Conservation (phyloP, 2,329 filamentous ascomycete genomes). For the Exophiala xenobiotica region DNA sequence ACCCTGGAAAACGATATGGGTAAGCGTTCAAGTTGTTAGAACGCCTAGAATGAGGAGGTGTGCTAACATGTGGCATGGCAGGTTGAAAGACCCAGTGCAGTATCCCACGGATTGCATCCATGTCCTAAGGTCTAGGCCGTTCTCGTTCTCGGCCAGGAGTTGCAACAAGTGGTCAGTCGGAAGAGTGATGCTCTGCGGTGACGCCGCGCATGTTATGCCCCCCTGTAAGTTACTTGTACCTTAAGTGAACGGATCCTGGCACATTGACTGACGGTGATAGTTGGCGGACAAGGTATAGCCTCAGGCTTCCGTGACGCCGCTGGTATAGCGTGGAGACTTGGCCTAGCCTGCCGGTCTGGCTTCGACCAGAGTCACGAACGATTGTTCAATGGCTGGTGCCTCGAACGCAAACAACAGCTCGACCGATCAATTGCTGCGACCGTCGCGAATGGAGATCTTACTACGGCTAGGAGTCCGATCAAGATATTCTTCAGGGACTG, state of each 20-base stretch:
- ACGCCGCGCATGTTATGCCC: slow-evolving; percentile 55
- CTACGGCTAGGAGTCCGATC: slow-evolving; percentile 32
- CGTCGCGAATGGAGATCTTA: slow-evolving; percentile 36
- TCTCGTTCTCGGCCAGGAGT: slow-evolving; percentile 46
- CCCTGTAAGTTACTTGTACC: slow-evolving; percentile 38
- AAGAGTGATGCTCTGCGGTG: slow-evolving; percentile 47
- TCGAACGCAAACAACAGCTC: slow-evolving; percentile 40
- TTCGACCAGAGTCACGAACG: slow-evolving; percentile 22
- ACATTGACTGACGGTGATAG: slow-evolving; percentile 18
- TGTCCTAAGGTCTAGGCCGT: slow-evolving; percentile 48
- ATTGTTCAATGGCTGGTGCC: slow-evolving; percentile 36
- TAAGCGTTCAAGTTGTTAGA: slow-evolving; percentile 15
- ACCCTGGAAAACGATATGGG: slow-evolving; percentile 26
- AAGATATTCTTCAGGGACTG: slow-evolving; percentile 36
- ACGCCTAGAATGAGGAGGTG: background rate
- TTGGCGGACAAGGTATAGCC: slow-evolving; percentile 44
- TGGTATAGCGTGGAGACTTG: slow-evolving; percentile 40
- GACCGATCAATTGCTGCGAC: slow-evolving; percentile 37
- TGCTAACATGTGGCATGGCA: background rate
- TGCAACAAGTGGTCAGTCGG: slow-evolving; percentile 49
- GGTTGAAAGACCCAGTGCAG: slow-evolving; percentile 29
- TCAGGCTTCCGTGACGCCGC: slow-evolving; percentile 42
- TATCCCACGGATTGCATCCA: slow-evolving; percentile 50
- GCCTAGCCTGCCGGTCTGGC: slow-evolving; percentile 29
- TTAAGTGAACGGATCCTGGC: no score